Base-by-base conservation (phyloP, 2,329 filamentous ascomycete species). In the Fusarium xylarioides region DNA sequence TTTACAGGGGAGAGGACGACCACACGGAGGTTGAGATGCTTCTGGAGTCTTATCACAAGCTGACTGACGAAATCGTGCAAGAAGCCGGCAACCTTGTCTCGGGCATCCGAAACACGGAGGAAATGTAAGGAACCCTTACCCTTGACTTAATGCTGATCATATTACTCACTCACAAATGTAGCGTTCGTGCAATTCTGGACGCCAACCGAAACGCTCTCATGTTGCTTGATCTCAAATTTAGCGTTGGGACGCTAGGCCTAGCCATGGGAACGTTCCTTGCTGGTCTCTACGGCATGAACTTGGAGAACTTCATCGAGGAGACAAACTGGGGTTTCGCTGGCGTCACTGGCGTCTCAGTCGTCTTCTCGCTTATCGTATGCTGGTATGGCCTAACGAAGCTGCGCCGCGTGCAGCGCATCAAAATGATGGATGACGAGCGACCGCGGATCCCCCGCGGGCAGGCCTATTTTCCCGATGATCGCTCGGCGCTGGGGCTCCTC, bases 201-300 rank as follows among this genome's bases (percentile, higher is more conserved):
- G 95, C 96, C 62, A 99, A 99, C 81, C 95, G 96, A 75, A 99
- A 99, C 85, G 93, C 95, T 14, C 93, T 99, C 74, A 99, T 99
- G 96, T 88, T 99, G 23, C 89, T 98, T 37, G 96, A 98, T 73
- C 91, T 99, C 76, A 97, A 97, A 80, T 97, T 98, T 84, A 96
- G 93, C 80, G 95, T 99, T 68, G 94, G 95, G 64, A 98, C 96
- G 2, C 89, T 99, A 9, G 95, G 95, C n/a, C 90, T 98, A 53
- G 95, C 94, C 61, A 94, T 95, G 80, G 96, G 96, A 62, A 98
- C 96, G 55, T 97, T 98, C 80, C 89, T 98, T 77, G 97, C 96
- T 14, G 95, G 95, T n/a, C 90, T 99, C n/a, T 99, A 98, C 87
- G 96, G 96, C 77, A 98, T 98, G 95, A 99, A 99, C 85, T 86